Conservation (phyloP, 768 basidiomycete genomes). For the Termitomyces sp. region DNA sequence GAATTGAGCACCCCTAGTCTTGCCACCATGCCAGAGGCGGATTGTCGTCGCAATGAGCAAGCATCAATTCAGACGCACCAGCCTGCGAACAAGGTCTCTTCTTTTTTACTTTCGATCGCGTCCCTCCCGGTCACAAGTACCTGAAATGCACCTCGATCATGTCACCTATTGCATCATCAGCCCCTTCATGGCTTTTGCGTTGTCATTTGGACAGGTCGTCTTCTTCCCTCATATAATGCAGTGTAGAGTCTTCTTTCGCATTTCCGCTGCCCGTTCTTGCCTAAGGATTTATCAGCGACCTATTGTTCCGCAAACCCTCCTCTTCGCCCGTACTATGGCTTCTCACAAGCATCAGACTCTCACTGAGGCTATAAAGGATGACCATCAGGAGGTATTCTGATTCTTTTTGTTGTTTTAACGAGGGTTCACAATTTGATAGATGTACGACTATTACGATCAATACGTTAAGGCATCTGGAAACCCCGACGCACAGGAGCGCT, state of each 20-base stretch:
- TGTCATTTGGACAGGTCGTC: not conserved
- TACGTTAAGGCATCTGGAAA: conserved; percentile 41
- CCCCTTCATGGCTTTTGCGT: no score
- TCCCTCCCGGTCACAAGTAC: no score
- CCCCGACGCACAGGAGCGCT: conserved; percentile 44
- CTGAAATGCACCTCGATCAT: no score
- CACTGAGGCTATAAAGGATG: conserved; percentile 42
- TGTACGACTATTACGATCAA: conserved; percentile 53
- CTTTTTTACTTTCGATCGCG: no score
- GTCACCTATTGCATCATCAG: not conserved
- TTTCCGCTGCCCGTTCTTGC: no score
- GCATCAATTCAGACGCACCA: no score
- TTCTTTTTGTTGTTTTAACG: not conserved
- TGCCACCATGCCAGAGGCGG: not conserved
- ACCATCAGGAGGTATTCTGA: conserved; percentile 42
- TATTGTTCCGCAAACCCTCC: not conserved
- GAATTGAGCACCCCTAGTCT: no score
- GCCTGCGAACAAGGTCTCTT: no score
- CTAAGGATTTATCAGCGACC: no score
- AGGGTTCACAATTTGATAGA: conserved; percentile 28
- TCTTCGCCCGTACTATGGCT: conserved; percentile 10
- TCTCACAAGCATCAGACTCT: conserved; percentile 25
- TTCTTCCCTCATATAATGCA: not conserved
- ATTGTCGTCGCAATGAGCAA: no score
- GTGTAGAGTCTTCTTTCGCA: no score